These are phyloP conservation scores for Fragaria nilgerrensis DNA, from an alignment of 306 rosid species.

Conservation along the genomic window DNA sequence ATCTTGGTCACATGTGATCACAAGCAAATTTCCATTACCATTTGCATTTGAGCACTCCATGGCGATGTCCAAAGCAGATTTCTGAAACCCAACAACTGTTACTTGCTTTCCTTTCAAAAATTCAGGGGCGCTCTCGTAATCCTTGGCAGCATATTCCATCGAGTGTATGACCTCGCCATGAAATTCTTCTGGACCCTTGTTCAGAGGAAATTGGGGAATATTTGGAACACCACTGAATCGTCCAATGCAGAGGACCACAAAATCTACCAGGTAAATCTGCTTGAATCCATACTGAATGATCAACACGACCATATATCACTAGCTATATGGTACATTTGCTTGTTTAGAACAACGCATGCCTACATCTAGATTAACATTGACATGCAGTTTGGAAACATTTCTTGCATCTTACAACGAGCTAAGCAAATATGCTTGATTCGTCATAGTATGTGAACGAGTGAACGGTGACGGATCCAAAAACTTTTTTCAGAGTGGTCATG, in stretches of 20 bases:
- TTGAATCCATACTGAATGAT: neutral
- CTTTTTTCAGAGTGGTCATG: no score
- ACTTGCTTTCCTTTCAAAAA: conserved; percentile 46
- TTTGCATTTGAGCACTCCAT: conserved; percentile 57
- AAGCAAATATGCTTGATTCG: no score
- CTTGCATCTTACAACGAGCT: no score
- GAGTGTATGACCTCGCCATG: conserved; percentile 55
- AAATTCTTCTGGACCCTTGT: conserved; percentile 53
- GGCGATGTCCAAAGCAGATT: conserved; percentile 60
- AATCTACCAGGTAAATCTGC: conserved; percentile 52
- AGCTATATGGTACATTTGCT: no score
- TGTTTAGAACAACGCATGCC: no score
- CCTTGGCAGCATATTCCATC: conserved; percentile 51
- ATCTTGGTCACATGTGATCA: conserved; percentile 21
- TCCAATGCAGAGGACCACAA: conserved; percentile 67
- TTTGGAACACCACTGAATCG: conserved; percentile 70
- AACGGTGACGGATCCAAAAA: no score
- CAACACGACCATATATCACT: no score
- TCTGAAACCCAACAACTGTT: conserved; percentile 61
- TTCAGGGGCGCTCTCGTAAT: conserved; percentile 34
- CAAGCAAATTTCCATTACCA: conserved; percentile 26
- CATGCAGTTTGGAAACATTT: no score
- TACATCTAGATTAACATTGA: no score
- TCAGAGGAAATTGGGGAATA: conserved; percentile 60
- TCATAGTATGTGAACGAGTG: no score